Percentiles rank a stretch among this genome's conserved stretches.
Evolutionary conservation across 306 rosid genomes (phyloP).

Genomic region (Sesbania bispinosa): DNA sequence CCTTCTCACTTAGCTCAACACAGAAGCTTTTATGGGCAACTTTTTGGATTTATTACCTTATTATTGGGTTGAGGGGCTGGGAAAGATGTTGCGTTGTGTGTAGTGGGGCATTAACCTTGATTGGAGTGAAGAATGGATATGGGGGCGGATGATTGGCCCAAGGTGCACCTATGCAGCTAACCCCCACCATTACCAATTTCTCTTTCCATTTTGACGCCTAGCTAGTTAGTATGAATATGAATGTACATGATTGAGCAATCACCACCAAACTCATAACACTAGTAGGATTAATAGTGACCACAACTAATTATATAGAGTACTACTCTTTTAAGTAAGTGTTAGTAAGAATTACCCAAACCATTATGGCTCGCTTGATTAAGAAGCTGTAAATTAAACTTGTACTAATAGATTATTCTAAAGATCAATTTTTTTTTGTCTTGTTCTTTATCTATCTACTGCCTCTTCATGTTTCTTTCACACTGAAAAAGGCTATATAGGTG

Average conservation of each 20-base stretch:
- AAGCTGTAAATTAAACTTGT: too few relatives aligned
- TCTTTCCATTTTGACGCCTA: too few relatives aligned
- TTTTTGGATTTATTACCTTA: conserved; percentile 62
- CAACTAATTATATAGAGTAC: too few relatives aligned
- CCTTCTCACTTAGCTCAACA: conserved; percentile 41
- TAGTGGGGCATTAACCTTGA: conserved; percentile 63
- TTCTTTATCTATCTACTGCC: too few relatives aligned
- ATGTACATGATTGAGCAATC: conserved; percentile 39
- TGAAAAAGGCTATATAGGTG: neutral
- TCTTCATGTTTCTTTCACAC: neutral
- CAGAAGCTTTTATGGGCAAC: conserved; percentile 49
- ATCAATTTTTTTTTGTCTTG: too few relatives aligned
- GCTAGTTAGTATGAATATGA: too few relatives aligned
- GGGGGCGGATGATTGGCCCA: conserved; percentile 46
- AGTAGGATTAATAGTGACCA: too few relatives aligned
- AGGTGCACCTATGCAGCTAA: conserved; percentile 41
- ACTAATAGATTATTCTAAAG: too few relatives aligned
- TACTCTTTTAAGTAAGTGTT: too few relatives aligned
- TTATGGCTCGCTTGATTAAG: neutral
- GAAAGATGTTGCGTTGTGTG: conserved; percentile 34
- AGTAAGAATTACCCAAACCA: neutral
- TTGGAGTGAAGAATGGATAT: conserved; percentile 50
- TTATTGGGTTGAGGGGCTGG: conserved; percentile 56
- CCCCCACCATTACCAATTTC: conserved; percentile 38
- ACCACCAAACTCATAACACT: conserved; percentile 24